Base-by-base conservation (phyloP, 495 filamentous ascomycete genomes). In the Entonaema liquescens region DNA sequence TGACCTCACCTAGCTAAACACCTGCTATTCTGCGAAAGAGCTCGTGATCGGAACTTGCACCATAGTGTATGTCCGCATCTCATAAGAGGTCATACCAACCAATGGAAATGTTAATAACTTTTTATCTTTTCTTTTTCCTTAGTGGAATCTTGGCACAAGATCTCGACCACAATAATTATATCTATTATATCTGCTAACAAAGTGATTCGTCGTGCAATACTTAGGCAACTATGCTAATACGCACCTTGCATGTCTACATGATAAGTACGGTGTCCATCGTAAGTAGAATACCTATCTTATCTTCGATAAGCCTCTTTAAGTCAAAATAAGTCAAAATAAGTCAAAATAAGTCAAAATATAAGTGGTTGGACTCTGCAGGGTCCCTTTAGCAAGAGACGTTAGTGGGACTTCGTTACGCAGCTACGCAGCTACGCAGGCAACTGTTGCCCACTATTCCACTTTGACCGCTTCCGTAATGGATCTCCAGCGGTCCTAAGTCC, bases 1-100 rank as follows among this genome's bases (percentile, higher is more conserved):
- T 74, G 71, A 74, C 71, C 71, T 74, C 71, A 74, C 71, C 29
- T 35, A 29, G 61, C 62, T 47, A 65, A 65, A 73, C 70, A 73
- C 70, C 61, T 65, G 61, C 56, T 68, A 60, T 53, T n/a, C 49
- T 40, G 36, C 47, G 50, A 65, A 58, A 65, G 65, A n/a, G 70
- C 70, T 73, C 70, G 70, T 73, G 70, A 73, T 61, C 19, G 9
- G 25, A 25, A 26, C 28, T 40, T 50, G 49, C 29, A 59, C 19
- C 26, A 26, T 35, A n/a, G n/a, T n/a, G n/a, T n/a, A 50, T 59
- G 64, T 57, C 28, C 1, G 44, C 25, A 19, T 53, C 25, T 17
- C 23, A 17, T 58, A 62, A 62, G 52, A 35, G 62, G 64, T 62
- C 53, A 62, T 62, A 62, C 42, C 36, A 54, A 25, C 54, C 44